Evolutionary conservation across 2,329 filamentous ascomycete species (phyloP).

Genomic region (Fusarium sp.): DNA sequence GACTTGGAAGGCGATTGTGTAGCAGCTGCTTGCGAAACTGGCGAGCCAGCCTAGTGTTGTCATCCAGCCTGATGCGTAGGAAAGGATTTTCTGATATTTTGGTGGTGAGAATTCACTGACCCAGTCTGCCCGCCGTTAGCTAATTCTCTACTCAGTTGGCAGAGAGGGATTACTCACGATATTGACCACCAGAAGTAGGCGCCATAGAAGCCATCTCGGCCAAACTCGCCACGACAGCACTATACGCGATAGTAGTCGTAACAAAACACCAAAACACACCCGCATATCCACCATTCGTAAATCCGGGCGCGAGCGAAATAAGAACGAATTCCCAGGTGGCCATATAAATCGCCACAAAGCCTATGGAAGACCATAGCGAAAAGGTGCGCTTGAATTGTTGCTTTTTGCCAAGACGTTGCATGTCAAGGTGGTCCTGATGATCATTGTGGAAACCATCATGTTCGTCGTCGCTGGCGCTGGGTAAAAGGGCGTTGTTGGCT

Average conservation of each 20-base stretch:
- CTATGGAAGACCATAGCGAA: slow-evolving; percentile 32
- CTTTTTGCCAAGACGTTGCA: slow-evolving; percentile 32
- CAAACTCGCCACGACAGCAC: slow-evolving; percentile 25
- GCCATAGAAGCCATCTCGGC: slow-evolving; percentile 37
- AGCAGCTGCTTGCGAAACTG: slow-evolving; percentile 31
- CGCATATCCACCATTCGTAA: slow-evolving; percentile 27
- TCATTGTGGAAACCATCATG: slow-evolving; percentile 30
- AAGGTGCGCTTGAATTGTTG: slow-evolving; percentile 29
- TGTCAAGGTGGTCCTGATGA: slow-evolving; percentile 27
- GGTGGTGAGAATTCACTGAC: slow-evolving; percentile 32
- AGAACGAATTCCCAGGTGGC: slow-evolving; percentile 34
- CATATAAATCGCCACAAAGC: slow-evolving; percentile 34
- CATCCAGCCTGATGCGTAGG: slow-evolving; percentile 29
- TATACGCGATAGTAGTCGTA: slow-evolving; percentile 6
- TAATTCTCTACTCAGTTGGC: too few relatives aligned
- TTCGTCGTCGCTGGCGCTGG: not conserved
- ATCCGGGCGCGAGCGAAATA: slow-evolving; percentile 24
- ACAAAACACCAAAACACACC: slow-evolving; percentile 35
- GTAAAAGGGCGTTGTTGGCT: slow-evolving; percentile 5
- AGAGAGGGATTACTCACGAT: not conserved
- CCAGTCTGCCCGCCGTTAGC: slow-evolving; percentile 2
- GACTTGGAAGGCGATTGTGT: slow-evolving; percentile 29
- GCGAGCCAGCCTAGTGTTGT: slow-evolving; percentile 31
- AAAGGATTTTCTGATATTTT: slow-evolving; percentile 16
- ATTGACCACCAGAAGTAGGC: slow-evolving; percentile 28